These are phyloP conservation scores for Byssochlamys sp. DNA, from an alignment of 2,329 filamentous ascomycete species.

Conservation along the genomic window DNA sequence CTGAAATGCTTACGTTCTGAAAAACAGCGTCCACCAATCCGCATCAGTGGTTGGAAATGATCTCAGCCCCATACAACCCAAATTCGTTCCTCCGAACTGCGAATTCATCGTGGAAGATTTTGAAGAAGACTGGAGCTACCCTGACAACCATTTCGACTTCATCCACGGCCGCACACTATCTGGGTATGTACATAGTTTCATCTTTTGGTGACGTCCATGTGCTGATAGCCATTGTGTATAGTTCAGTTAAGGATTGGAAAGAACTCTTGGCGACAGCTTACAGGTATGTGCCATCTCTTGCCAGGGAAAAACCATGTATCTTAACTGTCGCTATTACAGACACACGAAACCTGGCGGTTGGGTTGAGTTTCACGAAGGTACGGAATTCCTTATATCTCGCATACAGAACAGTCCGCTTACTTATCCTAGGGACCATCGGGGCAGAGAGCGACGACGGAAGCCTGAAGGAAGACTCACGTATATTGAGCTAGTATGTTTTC, in stretches of 20 bases:
- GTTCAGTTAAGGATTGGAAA: slow-evolving; percentile 49
- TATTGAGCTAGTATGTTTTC: not conserved
- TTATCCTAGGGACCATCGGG: not conserved
- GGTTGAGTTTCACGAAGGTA: not conserved
- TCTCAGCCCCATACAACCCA: slow-evolving; percentile 6
- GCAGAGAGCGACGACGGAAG: not conserved
- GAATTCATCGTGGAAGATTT: slow-evolving; percentile 50
- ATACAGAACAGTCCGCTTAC: not conserved
- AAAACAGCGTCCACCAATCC: not conserved
- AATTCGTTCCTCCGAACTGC: slow-evolving; percentile 45
- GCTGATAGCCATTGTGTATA: not conserved
- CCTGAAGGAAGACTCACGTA: not conserved
- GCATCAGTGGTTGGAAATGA: slow-evolving; percentile 7
- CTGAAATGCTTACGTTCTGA: not conserved
- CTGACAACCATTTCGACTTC: slow-evolving; percentile 45
- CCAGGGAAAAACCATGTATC: not conserved
- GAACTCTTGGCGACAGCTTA: slow-evolving; percentile 39
- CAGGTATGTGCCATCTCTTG: slow-evolving; percentile 20
- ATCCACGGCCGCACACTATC: slow-evolving; percentile 51
- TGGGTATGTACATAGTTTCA: slow-evolving; percentile 7
- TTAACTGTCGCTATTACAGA: not conserved
- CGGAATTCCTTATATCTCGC: not conserved
- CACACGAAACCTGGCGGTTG: not conserved
- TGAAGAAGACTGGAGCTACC: slow-evolving; percentile 49
- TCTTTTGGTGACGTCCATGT: not conserved